phyloP scores from a whole-genome alignment of 2,329 filamentous ascomycete genomes.

The Fusarium palustre region DNA sequence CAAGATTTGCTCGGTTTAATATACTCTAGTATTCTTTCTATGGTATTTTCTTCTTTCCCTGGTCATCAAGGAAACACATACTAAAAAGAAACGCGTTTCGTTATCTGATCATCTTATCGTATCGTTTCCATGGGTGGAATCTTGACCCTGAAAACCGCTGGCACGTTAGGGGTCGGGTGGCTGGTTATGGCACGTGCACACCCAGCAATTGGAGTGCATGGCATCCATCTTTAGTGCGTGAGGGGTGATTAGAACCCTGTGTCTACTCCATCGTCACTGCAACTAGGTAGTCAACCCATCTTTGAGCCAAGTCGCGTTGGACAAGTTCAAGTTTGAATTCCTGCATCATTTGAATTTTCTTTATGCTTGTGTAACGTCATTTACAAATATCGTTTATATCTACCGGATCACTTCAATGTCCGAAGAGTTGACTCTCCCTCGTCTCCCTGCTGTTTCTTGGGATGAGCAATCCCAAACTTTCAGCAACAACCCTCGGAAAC shows the following conservation, averaged over 20 bases:
- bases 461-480: constrained; percentile 55
- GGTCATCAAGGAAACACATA: background rate
- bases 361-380: constrained; percentile 23
- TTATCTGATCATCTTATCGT: constrained; percentile 44
- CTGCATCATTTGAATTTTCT: constrained; percentile 14
- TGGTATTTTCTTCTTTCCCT: background rate
- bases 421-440: constrained; percentile 58
- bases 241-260: constrained; percentile 43
- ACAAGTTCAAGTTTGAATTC: constrained; percentile 19
- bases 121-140: constrained; percentile 3
- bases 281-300: constrained; percentile 10
- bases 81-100: background rate
- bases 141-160: constrained; percentile 32
- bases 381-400: background rate
- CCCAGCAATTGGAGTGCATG: constrained; percentile 30
- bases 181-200: constrained; percentile 42
- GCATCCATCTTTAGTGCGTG: constrained; percentile 33
- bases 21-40: background rate
- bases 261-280: constrained; percentile 37
- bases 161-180: constrained; percentile 21
- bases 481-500: constrained; percentile 56
- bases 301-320: constrained; percentile 22
- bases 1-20: background rate
- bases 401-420: constrained; percentile 40
- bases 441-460: constrained; percentile 54